Base-by-base conservation (phyloP, 257 asterid genomes). In the Solanum sitiens region DNA sequence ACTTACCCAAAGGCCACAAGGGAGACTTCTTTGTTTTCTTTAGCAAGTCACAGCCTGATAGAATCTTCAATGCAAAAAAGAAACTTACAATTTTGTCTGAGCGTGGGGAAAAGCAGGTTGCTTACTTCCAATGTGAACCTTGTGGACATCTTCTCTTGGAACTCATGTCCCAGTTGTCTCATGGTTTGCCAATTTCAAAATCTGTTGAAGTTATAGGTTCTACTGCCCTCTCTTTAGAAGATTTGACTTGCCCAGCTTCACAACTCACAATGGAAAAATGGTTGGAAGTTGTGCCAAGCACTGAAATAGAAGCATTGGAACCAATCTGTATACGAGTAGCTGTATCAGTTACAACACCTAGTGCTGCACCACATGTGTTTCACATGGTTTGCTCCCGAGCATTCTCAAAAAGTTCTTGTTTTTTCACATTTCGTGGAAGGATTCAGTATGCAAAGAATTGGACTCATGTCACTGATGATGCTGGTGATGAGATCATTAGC, bases 121-220 rank as follows among this genome's bases (percentile, higher is more conserved):
- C 99, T 11, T 79, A 92, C 87, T 97, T 97, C 92, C 96, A 93
- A 87, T 97, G 99, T 89, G 94, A 96, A 90, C 94, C 98, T 65
- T 89, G 91, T 80, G 99, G 99, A 79, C 37, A 91, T 77, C 90
- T 97, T 76, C 76, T 91, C 87, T 90, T 95, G 83, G 98, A 96
- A 87, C 97, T 97, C 79, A 71, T 89, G 89, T 89, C 94, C 89
- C 83, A 59, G 86, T 89, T 87, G 47, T 75, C 94, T 25, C 92
- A 93, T 80, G 89, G 47, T 76, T 90, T 90, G 47, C 92, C 90
- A 8, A 70, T 89, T 76, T 65, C 89, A 74, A 93, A 94, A 86
- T 76, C 94, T 63, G 84, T 91, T 86, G 93, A 92, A 90, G 88
- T 89, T 45, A 14, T 96, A 70, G 99, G 97, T 83, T 90, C 95